Conservation (phyloP, 2,329 filamentous ascomycete species). For the Apiospora rasikravindrae region DNA sequence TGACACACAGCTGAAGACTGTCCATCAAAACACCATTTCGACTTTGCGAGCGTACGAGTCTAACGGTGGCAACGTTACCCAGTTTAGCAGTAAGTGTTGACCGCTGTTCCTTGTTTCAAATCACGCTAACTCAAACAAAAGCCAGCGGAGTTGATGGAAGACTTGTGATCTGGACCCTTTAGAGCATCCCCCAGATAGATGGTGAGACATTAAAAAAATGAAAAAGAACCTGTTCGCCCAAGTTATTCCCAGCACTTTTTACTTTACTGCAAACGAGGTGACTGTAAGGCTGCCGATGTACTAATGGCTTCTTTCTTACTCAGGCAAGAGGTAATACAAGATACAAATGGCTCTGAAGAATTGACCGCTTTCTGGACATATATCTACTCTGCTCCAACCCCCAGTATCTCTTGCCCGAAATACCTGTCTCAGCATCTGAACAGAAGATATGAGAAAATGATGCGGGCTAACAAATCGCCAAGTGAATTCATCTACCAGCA, state of each 20-base stretch:
- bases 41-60: conserved; percentile 80
- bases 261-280: background rate
- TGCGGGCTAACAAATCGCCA: conserved; percentile 25
- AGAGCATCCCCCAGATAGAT: conserved; percentile 31
- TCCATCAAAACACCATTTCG: conserved; percentile 95
- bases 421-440: background rate
- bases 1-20: conserved; percentile 91
- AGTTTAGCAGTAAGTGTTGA: conserved; percentile 81
- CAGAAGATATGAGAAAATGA: conserved; percentile 16
- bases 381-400: background rate
- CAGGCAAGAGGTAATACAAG: background rate
- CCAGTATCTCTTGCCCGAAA: background rate
- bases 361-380: background rate
- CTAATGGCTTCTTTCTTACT: background rate
- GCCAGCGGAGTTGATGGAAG: conserved; percentile 84
- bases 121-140: conserved; percentile 45
- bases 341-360: background rate
- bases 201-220: background rate
- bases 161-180: conserved; percentile 78
- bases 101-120: conserved; percentile 24
- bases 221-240: background rate
- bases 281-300: background rate
- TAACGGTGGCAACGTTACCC: conserved; percentile 66
- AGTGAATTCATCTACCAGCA: conserved; percentile 25
- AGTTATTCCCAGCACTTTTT: background rate